Evolutionary conservation across 768 basidiomycete genomes (phyloP).

Genomic region (Lentinula guzmanii): DNA sequence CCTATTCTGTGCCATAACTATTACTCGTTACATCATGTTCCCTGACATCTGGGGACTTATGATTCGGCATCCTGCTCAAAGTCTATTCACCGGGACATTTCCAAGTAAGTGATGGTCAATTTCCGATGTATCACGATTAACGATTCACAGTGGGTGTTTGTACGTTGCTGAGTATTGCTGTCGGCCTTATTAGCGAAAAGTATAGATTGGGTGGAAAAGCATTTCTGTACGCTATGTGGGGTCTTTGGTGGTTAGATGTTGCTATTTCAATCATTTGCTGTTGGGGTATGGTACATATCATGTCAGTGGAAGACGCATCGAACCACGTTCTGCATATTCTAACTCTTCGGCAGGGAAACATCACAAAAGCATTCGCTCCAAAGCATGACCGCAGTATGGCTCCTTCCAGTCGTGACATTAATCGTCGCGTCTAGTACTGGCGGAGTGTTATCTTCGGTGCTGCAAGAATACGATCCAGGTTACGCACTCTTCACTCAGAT

Average conservation of each 20-base stretch:
- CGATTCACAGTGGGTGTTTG: conserved; percentile 35
- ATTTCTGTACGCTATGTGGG: conserved; percentile 51
- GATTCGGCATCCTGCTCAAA: conserved; percentile 39
- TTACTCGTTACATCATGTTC: conserved; percentile 46
- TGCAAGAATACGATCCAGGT: conserved; percentile 36
- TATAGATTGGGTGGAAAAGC: conserved; percentile 40
- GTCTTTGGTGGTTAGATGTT: conserved; percentile 60
- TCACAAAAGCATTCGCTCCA: conserved; percentile 51
- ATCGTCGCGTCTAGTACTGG: conserved; percentile 69
- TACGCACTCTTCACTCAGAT: conserved; percentile 52
- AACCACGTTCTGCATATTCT: neutral
- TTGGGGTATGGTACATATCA: conserved; percentile 58
- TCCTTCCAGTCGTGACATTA: conserved; percentile 71
- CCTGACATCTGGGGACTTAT: conserved; percentile 46
- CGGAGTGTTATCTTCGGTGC: conserved; percentile 45
- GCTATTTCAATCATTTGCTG: conserved; percentile 47
- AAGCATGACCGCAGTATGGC: conserved; percentile 58
- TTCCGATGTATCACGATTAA: conserved; percentile 19
- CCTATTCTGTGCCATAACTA: conserved; percentile 36
- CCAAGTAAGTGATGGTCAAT: conserved; percentile 36
- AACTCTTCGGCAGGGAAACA: conserved; percentile 36
- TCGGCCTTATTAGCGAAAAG: conserved; percentile 30
- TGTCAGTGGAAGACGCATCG: conserved; percentile 37
- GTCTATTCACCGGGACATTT: conserved; percentile 38
- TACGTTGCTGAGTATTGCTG: conserved; percentile 43